Evolutionary conservation across 2,329 filamentous ascomycete genomes (phyloP), one percentile per base, ranked within the genome.

Genomic region (Orbilia blumenaviensis): DNA sequence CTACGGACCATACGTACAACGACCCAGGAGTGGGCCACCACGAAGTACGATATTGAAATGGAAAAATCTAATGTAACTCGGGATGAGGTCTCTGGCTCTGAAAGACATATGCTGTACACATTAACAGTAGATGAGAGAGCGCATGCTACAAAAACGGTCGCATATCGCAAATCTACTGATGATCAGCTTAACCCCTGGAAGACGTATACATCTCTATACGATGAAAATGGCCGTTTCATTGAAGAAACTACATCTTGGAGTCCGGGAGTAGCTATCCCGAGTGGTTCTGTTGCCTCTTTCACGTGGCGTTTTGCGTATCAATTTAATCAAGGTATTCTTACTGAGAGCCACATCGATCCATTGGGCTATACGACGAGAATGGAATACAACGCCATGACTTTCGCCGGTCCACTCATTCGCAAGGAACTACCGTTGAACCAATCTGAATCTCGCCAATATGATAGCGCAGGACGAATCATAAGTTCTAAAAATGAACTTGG

Each of bases 161-260:
- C 36, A 5, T 41, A 10, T 41, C 21, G 52, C 42, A 41, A 25
- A 2, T 18, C 10, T 16, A 29, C 10, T 21, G 36, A 41, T 0
- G 25, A 8, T 46, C 6, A 8, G n/a, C 32, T 58, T n/a, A 4
- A 32, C n/a, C 48, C 63, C 1, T 67, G 27, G 63, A 67, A 67
- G 21, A 58, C 48, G 1, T 9, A 27, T 2, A 34, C 1, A 2
- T 58, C 23, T 9, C 12, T 21, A 6, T 67, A 67, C 18, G 63
- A 67, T 50, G 25, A 18, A 12, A 16, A 2, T 16, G 63, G 63
- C 4, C 8, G 63, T 4, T 9, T 36, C 10, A 14, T 21, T 8
- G 6, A 25, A 10, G 60, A 64, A 14, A 29, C 21, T 1, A 7
- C 27, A 6, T 7, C 38, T 1, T 64, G 60, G 60, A 64, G 41